A percentile compares a stretch with the other conserved stretches of the same genome.
phyloP scores from a whole-genome alignment of 805 yeast genomes.

The Kodamaea leandrae region DNA sequence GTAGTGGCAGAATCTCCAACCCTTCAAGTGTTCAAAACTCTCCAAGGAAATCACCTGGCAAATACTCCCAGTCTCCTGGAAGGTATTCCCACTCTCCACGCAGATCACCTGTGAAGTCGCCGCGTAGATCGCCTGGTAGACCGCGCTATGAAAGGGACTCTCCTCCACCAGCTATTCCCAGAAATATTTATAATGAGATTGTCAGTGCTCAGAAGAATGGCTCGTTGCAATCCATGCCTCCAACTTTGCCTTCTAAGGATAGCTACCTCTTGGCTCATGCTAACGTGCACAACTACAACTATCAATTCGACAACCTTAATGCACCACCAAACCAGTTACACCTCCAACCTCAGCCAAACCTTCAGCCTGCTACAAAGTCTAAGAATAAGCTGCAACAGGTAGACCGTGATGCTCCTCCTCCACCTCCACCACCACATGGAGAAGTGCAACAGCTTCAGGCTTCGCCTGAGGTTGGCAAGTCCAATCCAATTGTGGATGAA shows the following conservation, averaged over 20 bases:
- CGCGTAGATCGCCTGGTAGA: conserved; percentile 21
- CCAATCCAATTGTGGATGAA: conserved; percentile 21
- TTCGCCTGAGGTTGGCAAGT: conserved; percentile 10
- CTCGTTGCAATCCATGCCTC: conserved; percentile 32
- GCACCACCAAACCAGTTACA: conserved; percentile 4
- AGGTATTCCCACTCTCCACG: conserved; percentile 22
- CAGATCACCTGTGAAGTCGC: conserved; percentile 17
- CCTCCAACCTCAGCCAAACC: conserved; percentile 7
- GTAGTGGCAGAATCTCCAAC: conserved; percentile 19
- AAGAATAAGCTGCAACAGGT: not conserved
- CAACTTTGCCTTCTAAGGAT: conserved; percentile 43
- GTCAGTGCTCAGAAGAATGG: conserved; percentile 31
- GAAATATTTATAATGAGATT: conserved; percentile 44
- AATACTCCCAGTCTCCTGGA: conserved; percentile 25
- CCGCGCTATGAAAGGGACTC: conserved; percentile 11
- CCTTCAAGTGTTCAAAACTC: conserved; percentile 35
- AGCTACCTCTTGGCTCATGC: conserved; percentile 11
- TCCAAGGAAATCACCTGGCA: conserved; percentile 21
- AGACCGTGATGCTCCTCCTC: conserved; percentile 3
- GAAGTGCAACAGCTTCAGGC: conserved; percentile 6
- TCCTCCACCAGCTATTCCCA: conserved; percentile 34
- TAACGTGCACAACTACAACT: conserved; percentile 4
- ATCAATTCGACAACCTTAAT: conserved; percentile 6
- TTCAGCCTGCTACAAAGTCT: not conserved
- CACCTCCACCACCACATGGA: conserved; percentile 10